phyloP scores from a whole-genome alignment of 202 grass and related monocot genomes.

The Alloteropsis angusta region DNA sequence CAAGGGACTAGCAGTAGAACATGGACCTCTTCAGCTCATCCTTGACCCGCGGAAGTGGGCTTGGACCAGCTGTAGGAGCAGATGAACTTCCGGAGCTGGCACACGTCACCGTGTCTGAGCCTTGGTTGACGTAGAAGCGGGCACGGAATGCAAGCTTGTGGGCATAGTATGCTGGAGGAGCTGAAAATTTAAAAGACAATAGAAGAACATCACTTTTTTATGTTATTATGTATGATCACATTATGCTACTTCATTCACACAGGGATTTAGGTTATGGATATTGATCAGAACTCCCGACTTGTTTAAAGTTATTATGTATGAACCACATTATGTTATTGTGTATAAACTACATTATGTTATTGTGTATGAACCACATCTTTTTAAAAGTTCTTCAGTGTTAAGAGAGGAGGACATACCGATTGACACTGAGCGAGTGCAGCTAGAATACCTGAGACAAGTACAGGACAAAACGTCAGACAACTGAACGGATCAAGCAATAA shows the following conservation, averaged over 20 bases:
- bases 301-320: background rate
- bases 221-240: background rate
- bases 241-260: background rate
- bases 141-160: constrained; percentile 49
- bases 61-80: background rate
- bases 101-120: background rate
- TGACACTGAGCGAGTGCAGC: constrained; percentile 67
- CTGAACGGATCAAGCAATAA: background rate
- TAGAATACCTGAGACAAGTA: constrained; percentile 41
- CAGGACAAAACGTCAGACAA: background rate
- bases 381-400: background rate
- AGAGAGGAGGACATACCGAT: constrained; percentile 35
- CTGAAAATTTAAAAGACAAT: background rate
- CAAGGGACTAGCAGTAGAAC: constrained; percentile 47
- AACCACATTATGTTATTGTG: too few species aligned
- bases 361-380: background rate
- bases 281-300: background rate
- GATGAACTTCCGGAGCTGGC: background rate
- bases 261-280: background rate
- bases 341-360: too few species aligned
- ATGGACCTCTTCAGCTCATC: constrained; percentile 45
- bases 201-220: background rate
- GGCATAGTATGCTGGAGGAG: constrained; percentile 46
- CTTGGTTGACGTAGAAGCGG: constrained; percentile 32
- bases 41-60: constrained; percentile 32